Percentiles rank a stretch among this genome's conserved stretches.
Evolutionary conservation across 2,329 filamentous ascomycete genomes (phyloP).

Genomic region (Fusarium papillatum): DNA sequence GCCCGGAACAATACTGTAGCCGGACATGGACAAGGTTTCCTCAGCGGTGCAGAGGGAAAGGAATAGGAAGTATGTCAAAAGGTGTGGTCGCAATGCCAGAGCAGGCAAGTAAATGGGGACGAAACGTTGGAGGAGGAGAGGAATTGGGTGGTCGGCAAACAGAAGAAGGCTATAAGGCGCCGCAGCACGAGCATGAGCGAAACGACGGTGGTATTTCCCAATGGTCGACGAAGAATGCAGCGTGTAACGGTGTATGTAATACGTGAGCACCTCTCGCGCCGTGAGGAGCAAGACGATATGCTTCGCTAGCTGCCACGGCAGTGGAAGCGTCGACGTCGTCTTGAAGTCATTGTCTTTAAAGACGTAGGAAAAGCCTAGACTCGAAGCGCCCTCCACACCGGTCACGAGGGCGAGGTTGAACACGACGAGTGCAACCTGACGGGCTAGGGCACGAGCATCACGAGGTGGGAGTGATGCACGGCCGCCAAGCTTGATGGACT

Average conservation of each 20-base stretch:
- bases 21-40: constrained; percentile 76
- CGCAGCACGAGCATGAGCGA: constrained; percentile 66
- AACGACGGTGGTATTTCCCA: constrained; percentile 57
- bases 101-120: constrained; percentile 77
- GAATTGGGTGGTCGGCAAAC: constrained; percentile 77
- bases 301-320: constrained; percentile 67
- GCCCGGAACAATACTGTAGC: constrained; percentile 72
- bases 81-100: constrained; percentile 75
- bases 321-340: constrained; percentile 62
- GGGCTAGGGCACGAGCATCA: constrained; percentile 48
- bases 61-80: constrained; percentile 79
- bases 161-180: constrained; percentile 74
- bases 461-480: constrained; percentile 62
- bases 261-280: constrained; percentile 72
- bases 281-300: constrained; percentile 60
- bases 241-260: constrained; percentile 79
- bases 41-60: constrained; percentile 74
- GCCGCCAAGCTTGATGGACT: constrained; percentile 77
- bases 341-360: constrained; percentile 59
- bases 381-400: constrained; percentile 58
- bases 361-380: constrained; percentile 50
- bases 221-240: constrained; percentile 68
- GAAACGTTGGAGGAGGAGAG: constrained; percentile 73
- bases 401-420: constrained; percentile 61
- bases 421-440: constrained; percentile 57